These are phyloP conservation scores for Apiospora rasikravindrae DNA, from an alignment of 2,329 filamentous ascomycete genomes.

Conservation along the genomic window DNA sequence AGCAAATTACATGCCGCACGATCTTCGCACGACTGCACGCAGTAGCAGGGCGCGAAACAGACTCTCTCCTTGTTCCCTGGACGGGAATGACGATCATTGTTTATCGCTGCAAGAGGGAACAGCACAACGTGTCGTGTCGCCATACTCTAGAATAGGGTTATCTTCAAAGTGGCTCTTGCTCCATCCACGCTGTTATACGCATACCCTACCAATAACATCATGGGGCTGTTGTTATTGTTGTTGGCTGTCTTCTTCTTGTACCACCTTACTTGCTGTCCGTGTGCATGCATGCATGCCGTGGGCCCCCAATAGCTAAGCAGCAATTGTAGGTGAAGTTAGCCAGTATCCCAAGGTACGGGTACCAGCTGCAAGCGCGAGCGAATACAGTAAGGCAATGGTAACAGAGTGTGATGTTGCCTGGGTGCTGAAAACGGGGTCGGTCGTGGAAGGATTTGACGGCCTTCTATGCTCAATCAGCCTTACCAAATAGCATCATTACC, in stretches of 20 bases:
- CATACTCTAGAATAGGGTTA: neutral
- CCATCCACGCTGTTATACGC: neutral
- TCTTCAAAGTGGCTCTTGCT: neutral
- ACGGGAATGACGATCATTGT: constrained; percentile 10
- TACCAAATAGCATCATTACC: neutral
- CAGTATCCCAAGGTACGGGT: no score
- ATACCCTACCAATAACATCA: neutral
- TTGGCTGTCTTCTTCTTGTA: neutral
- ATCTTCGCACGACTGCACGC: neutral
- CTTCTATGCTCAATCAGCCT: constrained; percentile 3
- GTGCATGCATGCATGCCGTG: neutral
- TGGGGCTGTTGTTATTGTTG: neutral
- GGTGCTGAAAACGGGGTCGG: constrained; percentile 4
- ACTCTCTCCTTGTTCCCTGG: neutral
- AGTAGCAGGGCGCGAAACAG: neutral
- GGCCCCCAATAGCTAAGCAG: neutral
- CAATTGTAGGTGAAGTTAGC: neutral
- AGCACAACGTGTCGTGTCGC: constrained; percentile 6
- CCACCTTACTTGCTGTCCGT: neutral
- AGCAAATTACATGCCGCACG: neutral
- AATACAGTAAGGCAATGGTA: neutral
- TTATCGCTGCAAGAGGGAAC: neutral
- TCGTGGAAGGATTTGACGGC: neutral
- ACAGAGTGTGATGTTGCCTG: neutral
- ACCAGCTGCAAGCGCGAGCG: neutral